These are phyloP conservation scores for Pythium dissimile DNA, from an alignment of 352 stramenopile genomes.

Conservation along the genomic window DNA sequence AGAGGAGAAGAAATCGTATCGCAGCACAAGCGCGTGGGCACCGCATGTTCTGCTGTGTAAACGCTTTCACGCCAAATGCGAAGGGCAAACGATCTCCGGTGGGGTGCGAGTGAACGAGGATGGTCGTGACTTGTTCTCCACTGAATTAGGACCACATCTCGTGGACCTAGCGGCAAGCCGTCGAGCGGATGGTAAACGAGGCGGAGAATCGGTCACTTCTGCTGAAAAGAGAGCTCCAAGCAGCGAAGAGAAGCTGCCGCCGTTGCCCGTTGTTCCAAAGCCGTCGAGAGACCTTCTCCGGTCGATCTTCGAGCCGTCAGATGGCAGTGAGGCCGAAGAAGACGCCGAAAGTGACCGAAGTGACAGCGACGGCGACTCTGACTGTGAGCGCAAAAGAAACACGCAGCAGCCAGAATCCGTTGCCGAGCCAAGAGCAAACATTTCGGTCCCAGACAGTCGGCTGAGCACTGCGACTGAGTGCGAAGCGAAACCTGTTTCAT, in stretches of 20 bases:
- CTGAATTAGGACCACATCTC: conserved; percentile 70
- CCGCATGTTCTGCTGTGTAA: conserved; percentile 76
- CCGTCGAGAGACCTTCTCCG: conserved; percentile 53
- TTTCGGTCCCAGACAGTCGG: too few species aligned
- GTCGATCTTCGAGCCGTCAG: conserved; percentile 81
- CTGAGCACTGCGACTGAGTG: too few species aligned
- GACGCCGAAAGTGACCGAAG: conserved; percentile 21
- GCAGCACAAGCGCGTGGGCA: conserved; percentile 55
- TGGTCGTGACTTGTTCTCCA: conserved; percentile 55
- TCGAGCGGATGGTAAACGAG: background rate
- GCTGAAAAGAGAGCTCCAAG: too few species aligned
- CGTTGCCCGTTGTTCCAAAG: conserved; percentile 39
- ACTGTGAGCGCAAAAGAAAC: background rate
- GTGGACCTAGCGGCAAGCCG: conserved; percentile 55
- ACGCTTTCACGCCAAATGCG: conserved; percentile 73
- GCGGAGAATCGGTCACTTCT: background rate
- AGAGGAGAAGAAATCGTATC: conserved; percentile 37
- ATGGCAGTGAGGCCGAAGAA: conserved; percentile 46
- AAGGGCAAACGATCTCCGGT: conserved; percentile 28
- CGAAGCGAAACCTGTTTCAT: background rate
- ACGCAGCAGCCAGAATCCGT: background rate
- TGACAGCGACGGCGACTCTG: conserved; percentile 9
- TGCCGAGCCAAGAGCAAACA: too few species aligned
- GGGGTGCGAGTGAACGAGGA: conserved; percentile 24
- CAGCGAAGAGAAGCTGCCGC: conserved; percentile 20